Evolutionary conservation across 768 basidiomycete species (phyloP).

Genomic region (Lepiota brunneoincarnata): DNA sequence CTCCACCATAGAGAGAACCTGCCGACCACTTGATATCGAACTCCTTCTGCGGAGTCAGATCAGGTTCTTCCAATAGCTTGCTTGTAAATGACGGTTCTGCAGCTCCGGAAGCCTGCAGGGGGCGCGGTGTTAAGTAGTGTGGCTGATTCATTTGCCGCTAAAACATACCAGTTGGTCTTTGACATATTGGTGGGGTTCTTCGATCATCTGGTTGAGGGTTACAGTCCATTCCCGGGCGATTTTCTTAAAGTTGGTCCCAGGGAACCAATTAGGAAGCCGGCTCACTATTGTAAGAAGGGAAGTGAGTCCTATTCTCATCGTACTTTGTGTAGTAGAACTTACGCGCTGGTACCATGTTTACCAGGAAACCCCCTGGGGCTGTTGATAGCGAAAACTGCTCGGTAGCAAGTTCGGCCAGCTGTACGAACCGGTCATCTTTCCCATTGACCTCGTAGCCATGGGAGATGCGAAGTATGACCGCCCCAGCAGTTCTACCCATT

Average conservation of each 20-base stretch:
- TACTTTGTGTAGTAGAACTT: conserved; percentile 14
- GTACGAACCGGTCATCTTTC: conserved; percentile 36
- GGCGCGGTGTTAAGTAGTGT: not conserved
- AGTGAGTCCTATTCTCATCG: not conserved
- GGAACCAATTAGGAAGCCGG: conserved; percentile 54
- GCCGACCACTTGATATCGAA: conserved; percentile 41
- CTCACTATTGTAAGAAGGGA: conserved; percentile 30
- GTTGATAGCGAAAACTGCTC: conserved; percentile 36
- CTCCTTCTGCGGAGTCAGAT: conserved; percentile 29
- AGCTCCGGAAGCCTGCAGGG: conserved; percentile 22
- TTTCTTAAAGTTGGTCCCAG: conserved; percentile 51
- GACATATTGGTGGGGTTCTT: conserved; percentile 41
- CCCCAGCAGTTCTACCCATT: conserved; percentile 35
- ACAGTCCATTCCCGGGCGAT: conserved; percentile 43
- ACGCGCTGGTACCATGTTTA: conserved; percentile 50
- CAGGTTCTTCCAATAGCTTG: conserved; percentile 27
- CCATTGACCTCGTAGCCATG: conserved; percentile 41
- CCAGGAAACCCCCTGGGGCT: conserved; percentile 42
- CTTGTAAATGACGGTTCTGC: conserved; percentile 35
- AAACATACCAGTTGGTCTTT: conserved; percentile 42
- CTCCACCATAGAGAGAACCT: conserved; percentile 47
- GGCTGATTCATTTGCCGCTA: not conserved
- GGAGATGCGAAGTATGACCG: conserved; percentile 41
- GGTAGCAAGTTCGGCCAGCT: conserved; percentile 34
- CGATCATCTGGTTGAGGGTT: conserved; percentile 42